Percentiles rank a stretch among this genome's conserved stretches.
Conservation (phyloP, 2,329 filamentous ascomycete species). For the Fusarium sp. region DNA sequence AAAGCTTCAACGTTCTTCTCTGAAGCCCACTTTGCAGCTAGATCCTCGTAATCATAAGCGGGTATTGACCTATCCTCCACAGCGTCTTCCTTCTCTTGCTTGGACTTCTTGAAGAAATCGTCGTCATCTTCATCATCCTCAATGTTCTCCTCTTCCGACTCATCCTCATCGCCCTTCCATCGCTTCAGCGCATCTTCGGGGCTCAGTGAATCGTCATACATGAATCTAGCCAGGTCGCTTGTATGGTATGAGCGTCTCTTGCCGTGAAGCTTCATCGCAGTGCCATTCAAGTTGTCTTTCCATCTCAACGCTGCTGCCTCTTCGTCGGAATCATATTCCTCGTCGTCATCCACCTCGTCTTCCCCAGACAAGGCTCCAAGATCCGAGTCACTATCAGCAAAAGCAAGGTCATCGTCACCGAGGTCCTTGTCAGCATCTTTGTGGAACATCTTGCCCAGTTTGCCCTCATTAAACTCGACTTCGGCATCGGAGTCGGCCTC, state of each 20-base stretch:
- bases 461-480: slow-evolving; percentile 68
- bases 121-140: slow-evolving; percentile 68
- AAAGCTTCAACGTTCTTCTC: slow-evolving; percentile 81
- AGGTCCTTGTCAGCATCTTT: slow-evolving; percentile 62
- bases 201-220: slow-evolving; percentile 86
- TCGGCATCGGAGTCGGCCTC: slow-evolving; percentile 64
- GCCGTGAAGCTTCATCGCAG: slow-evolving; percentile 77
- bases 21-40: slow-evolving; percentile 88
- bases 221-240: slow-evolving; percentile 83
- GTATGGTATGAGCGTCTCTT: slow-evolving; percentile 79
- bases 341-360: slow-evolving; percentile 59
- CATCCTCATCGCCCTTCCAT: slow-evolving; percentile 78
- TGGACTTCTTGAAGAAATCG: slow-evolving; percentile 73
- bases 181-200: slow-evolving; percentile 79
- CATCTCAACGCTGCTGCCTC: slow-evolving; percentile 81
- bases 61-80: slow-evolving; percentile 86
- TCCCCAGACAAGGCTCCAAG: slow-evolving; percentile 82
- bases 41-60: slow-evolving; percentile 78
- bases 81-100: slow-evolving; percentile 73
- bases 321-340: slow-evolving; percentile 69
- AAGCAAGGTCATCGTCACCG: slow-evolving; percentile 79
- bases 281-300: slow-evolving; percentile 87
- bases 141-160: slow-evolving; percentile 68
- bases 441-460: slow-evolving; percentile 70
- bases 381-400: slow-evolving; percentile 97